Base-by-base conservation (phyloP, 2,329 filamentous ascomycete species). In the Ceratocystis alfenasii region DNA sequence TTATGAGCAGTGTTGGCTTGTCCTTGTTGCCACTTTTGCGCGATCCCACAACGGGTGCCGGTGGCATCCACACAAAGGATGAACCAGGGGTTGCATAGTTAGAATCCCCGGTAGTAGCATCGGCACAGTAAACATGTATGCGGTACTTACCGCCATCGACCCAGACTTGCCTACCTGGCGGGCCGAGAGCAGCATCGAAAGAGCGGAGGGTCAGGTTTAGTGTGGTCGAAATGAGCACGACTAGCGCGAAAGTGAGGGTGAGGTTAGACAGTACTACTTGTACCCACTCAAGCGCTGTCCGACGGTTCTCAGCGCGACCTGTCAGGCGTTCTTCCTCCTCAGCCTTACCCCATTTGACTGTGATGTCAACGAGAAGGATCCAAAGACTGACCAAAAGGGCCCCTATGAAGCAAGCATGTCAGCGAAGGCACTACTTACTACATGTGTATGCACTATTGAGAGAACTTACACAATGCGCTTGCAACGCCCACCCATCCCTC, bases 301-400 rank as follows among this genome's bases (percentile, higher is more conserved):
- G 85, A 28, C 92, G 84, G 10, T 88, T 90, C 77, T 99, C 93
- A 36, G 88, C 83, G 15, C 93, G 87, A 10, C 94, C 94, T 0
- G 93, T 97, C 22, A 97, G 79, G 30, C 94, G 85, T 33, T 96
- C 87, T 74, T 99, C 94, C 74, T 97, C 94, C 71, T 96, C 90
- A 1, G 80, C 81, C 76, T 97, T 97, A 66, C 93, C 94, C 88
- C 90, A 95, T 71, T 88, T 83, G 7, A 99, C 94, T 3, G 89
- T 85, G 61, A 87, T 82, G 72, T 96, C 93, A 6, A 87, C 89
- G 7, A 87, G 71, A 22, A 96, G 79, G 28, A 88, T 88, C 85
- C 90, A 97, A 2, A 88, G 74, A 45, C 87, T 83, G 73, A 95
- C 89, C 59, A 94, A 69, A 2, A 90, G 79, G 20, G 90, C 89